These are phyloP conservation scores for Amanita pallidorosea DNA, from an alignment of 768 basidiomycete species.

Conservation along the genomic window DNA sequence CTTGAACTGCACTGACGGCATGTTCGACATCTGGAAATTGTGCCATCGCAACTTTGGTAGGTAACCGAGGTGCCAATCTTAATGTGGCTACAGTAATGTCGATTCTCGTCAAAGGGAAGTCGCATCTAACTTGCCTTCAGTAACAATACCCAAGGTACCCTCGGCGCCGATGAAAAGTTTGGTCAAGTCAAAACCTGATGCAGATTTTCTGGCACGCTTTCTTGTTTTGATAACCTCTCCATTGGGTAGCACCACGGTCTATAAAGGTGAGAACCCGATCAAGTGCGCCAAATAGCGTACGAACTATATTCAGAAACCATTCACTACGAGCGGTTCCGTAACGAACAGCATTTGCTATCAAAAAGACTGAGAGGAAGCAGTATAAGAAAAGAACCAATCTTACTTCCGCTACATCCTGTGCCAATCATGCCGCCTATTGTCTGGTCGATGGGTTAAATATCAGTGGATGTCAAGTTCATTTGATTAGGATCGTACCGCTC, in stretches of 20 bases:
- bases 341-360: slow-evolving; percentile 64
- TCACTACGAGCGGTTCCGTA: slow-evolving; percentile 85
- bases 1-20: slow-evolving; percentile 75
- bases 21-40: slow-evolving; percentile 73
- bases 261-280: not conserved
- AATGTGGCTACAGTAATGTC: slow-evolving; percentile 51
- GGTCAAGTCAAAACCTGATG: slow-evolving; percentile 80
- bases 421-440: slow-evolving; percentile 87
- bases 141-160: slow-evolving; percentile 85
- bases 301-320: slow-evolving; percentile 75
- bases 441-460: slow-evolving; percentile 17
- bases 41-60: slow-evolving; percentile 80
- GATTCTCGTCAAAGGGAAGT: not conserved
- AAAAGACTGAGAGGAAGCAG: not conserved
- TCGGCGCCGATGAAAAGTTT: slow-evolving; percentile 88
- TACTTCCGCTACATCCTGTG: slow-evolving; percentile 79
- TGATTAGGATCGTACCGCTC: slow-evolving; percentile 32
- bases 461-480: not conserved
- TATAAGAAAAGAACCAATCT: slow-evolving; percentile 17
- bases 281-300: slow-evolving; percentile 14
- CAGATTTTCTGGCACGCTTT: slow-evolving; percentile 67
- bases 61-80: slow-evolving; percentile 68
- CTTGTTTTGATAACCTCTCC: slow-evolving; percentile 87
- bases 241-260: slow-evolving; percentile 79
- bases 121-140: slow-evolving; percentile 44